phyloP scores from a whole-genome alignment of 805 yeast genomes.

The Geotrichum ghanense region DNA sequence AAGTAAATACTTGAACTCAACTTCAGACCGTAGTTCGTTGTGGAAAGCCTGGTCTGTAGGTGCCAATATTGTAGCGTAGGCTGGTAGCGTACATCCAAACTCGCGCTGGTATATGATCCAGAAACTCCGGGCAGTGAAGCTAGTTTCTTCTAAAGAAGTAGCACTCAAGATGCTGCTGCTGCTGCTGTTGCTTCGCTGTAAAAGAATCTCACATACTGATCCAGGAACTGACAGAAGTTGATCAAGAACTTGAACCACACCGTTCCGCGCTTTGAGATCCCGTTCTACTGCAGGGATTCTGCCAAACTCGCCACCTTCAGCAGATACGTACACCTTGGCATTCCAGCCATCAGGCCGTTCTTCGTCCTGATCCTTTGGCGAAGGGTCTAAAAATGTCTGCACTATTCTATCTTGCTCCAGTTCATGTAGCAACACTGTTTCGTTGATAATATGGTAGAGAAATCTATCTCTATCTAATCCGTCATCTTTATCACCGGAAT shows the following conservation, averaged over 20 bases:
- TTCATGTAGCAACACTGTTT: conserved; percentile 22
- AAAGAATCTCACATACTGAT: conserved; percentile 8
- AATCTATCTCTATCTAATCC: conserved; percentile 15
- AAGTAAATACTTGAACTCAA: conserved; percentile 29
- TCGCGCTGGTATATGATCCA: neutral
- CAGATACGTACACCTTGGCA: neutral
- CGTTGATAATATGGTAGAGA: conserved; percentile 27
- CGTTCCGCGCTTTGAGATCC: conserved; percentile 22
- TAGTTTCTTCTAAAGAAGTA: conserved; percentile 5
- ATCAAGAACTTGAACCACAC: conserved; percentile 53
- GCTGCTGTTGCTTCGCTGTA: neutral
- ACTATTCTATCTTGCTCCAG: conserved; percentile 8
- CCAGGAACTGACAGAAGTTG: conserved; percentile 29
- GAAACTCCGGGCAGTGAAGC: conserved; percentile 5
- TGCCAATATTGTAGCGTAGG: conserved; percentile 33
- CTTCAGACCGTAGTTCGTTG: conserved; percentile 31
- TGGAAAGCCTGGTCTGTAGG: conserved; percentile 34
- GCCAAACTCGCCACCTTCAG: neutral
- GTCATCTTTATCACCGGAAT: conserved; percentile 2
- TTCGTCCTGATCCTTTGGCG: neutral
- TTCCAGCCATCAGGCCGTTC: neutral
- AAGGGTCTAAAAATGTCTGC: neutral
- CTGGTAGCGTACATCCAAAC: conserved; percentile 12
- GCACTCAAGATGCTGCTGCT: no score
- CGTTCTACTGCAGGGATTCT: neutral